phyloP scores from a whole-genome alignment of 148 eudicot species.

The Euryodendron excelsum region DNA sequence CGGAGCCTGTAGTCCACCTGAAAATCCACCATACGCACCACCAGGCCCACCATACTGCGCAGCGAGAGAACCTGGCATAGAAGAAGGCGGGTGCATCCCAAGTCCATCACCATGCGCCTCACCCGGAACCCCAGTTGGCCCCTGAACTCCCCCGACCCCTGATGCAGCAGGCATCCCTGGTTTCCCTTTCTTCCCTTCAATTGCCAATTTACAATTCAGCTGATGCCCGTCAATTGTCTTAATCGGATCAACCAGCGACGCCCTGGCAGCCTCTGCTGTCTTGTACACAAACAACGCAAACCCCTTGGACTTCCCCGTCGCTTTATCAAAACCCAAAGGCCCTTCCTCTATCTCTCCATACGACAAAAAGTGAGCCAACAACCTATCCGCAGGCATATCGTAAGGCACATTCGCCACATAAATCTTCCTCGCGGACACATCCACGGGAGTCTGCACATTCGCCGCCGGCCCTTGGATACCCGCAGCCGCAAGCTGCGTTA shows the following conservation, averaged over 20 bases:
- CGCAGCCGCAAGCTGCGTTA: constrained; percentile 52
- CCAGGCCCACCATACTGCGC: constrained; percentile 41
- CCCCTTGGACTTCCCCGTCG: constrained; percentile 70
- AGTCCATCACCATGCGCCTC: constrained; percentile 21
- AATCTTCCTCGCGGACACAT: constrained; percentile 57
- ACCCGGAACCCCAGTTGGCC: constrained; percentile 5
- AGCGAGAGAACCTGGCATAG: constrained; percentile 13
- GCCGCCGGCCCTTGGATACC: constrained; percentile 34
- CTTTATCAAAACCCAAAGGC: constrained; percentile 79
- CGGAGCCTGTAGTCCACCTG: constrained; percentile 40
- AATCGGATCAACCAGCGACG: constrained; percentile 51
- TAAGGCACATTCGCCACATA: constrained; percentile 69
- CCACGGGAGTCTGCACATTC: constrained; percentile 16
- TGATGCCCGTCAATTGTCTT: constrained; percentile 64
- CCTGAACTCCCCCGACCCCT: constrained; percentile 24
- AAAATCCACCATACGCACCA: constrained; percentile 37
- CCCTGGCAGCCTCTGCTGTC: constrained; percentile 55
- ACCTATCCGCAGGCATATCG: constrained; percentile 58
- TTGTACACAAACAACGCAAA: constrained; percentile 79
- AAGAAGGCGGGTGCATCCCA: constrained; percentile 24
- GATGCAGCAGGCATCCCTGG: constrained; percentile 9
- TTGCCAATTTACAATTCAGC: constrained; percentile 59
- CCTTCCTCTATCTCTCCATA: constrained; percentile 85
- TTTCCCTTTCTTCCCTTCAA: constrained; percentile 70
- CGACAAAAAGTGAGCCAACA: constrained; percentile 44